Base-by-base conservation (phyloP, 2,329 filamentous ascomycete species). In the Fusarium sp. region DNA sequence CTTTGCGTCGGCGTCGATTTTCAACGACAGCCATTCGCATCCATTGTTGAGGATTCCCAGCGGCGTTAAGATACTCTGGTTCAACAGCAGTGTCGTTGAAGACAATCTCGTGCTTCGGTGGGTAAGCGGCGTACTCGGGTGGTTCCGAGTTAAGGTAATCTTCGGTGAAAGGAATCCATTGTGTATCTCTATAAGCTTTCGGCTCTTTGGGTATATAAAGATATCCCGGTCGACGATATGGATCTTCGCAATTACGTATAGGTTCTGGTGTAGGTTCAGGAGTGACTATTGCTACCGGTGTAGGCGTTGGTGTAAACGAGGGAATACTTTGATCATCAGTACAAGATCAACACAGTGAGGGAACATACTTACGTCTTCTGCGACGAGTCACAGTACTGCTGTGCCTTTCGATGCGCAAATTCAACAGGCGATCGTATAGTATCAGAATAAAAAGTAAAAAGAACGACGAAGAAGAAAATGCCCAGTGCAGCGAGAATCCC, bases 1-100 rank as follows among this genome's bases (percentile, higher is more conserved):
- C 38, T 33, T 55, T 25, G 13, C 15, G 46, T 14, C 71, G 71
- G 2, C 71, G 71, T 25, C 49, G 52, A 39, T 58, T 65, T 35
- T 73, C 71, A 0, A 47, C n/a, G 8, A 72, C 57, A 20, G 71
- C 68, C 68, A 63, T 66, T 17, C 45, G 68, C 71, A 73, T 73
- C 71, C 71, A 73, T 55, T 65, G 63, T 7, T 69, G 56, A 3
- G 71, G 71, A 17, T 73, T 74, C 0, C 53, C 55, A 15, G 35
- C 22, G 0, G 68, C 38, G 3, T 74, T 55, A 1, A 73, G 68
- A 5, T 61, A 72, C 11, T 69, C 68, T 10, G 60, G 33, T 5
- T 72, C 71, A 13, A 72, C 78, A 4, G 84, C 79, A 0, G 90
- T 92, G 27, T 92, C 92, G 73, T 94, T 94, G 11, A 90, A 91